These are phyloP conservation scores for Platanthera zijinensis DNA, from an alignment of 106 monocot genomes.

Conservation along the genomic window DNA sequence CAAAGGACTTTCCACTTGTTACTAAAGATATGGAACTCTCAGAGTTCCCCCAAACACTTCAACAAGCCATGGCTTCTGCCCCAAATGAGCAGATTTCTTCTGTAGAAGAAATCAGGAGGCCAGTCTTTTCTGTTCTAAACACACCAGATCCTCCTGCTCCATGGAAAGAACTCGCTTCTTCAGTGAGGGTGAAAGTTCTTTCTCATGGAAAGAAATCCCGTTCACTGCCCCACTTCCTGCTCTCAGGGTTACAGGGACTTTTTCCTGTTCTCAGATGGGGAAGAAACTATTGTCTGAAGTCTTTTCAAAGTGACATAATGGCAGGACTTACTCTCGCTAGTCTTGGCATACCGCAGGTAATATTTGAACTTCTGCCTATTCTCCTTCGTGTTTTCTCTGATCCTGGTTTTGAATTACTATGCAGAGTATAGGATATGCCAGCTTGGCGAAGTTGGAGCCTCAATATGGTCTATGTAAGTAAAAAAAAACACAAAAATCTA, in stretches of 20 bases:
- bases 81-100: constrained; percentile 4
- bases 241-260: constrained; percentile 24
- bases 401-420: neutral
- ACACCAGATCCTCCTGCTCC: constrained; percentile 45
- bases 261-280: constrained; percentile 74
- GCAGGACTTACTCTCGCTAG: constrained; percentile 92
- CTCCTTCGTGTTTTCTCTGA: neutral
- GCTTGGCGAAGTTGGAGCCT: constrained; percentile 75
- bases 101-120: neutral
- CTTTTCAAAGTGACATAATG: constrained; percentile 68
- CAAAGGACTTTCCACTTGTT: neutral
- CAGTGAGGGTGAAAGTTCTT: constrained; percentile 11
- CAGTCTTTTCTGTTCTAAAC: constrained; percentile 33
- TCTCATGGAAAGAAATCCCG: constrained; percentile 9
- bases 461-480: constrained; percentile 97
- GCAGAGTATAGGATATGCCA: constrained; percentile 94
- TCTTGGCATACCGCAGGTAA: constrained; percentile 83
- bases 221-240: constrained; percentile 18
- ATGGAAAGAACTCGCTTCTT: constrained; percentile 42
- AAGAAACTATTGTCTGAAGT: constrained; percentile 44
- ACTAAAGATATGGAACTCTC: constrained; percentile 18
- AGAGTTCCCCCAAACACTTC: constrained; percentile 95
- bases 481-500: neutral
- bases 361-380: neutral
- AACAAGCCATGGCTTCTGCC: constrained; percentile 22